Evolutionary conservation across 441 rosid genomes (phyloP).

Genomic region (California macrophylla): DNA sequence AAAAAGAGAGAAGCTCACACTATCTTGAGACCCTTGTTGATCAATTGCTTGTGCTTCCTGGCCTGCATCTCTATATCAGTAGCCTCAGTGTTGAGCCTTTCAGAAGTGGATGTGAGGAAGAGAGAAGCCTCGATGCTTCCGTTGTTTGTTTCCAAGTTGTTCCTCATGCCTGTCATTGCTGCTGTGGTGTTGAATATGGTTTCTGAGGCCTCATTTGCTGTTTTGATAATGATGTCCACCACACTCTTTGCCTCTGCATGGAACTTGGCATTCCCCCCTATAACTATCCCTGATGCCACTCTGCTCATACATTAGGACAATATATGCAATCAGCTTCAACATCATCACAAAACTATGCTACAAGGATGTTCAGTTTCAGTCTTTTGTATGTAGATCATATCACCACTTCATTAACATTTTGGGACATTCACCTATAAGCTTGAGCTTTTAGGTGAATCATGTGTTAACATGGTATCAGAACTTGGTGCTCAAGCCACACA

Average conservation of each 20-base stretch:
- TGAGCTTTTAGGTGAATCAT: too few species aligned
- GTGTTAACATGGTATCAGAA: too few species aligned
- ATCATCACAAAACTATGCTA: too few species aligned
- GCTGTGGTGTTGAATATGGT: constrained; percentile 50
- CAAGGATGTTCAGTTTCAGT: too few species aligned
- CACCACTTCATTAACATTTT: too few species aligned
- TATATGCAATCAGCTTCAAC: too few species aligned
- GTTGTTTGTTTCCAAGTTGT: constrained; percentile 24
- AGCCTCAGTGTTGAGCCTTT: constrained; percentile 37
- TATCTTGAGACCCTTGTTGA: constrained; percentile 42
- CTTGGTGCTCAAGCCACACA: too few species aligned
- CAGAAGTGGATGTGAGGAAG: constrained; percentile 40
- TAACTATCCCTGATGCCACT: constrained; percentile 44
- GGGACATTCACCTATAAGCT: too few species aligned
- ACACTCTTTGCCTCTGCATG: constrained; percentile 37
- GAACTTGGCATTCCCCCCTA: constrained; percentile 50
- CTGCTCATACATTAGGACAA: constrained; percentile 22
- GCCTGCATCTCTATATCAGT: constrained; percentile 36
- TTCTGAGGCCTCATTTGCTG: constrained; percentile 46
- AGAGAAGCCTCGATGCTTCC: constrained; percentile 20
- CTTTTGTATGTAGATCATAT: too few species aligned
- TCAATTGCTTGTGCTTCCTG: constrained; percentile 38
- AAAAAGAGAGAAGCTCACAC: constrained; percentile 15
- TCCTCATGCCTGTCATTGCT: constrained; percentile 44
- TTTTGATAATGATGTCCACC: constrained; percentile 40